Evolutionary conservation across 441 rosid species (phyloP).

Genomic region (Hypseocharis bilobata): DNA sequence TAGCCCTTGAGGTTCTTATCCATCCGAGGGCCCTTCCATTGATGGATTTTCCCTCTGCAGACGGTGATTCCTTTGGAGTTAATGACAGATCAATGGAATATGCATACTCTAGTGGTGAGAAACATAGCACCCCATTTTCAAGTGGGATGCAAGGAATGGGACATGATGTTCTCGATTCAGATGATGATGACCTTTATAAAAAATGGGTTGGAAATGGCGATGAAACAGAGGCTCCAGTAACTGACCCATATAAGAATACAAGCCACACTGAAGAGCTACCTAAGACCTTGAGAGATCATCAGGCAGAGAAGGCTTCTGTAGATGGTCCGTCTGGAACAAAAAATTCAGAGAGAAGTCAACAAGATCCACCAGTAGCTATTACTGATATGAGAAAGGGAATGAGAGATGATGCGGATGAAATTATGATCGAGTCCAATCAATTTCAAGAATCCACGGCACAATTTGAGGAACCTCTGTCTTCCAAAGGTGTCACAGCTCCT

Average conservation of each 20-base stretch:
- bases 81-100: constrained; percentile 21
- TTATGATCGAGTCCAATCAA: constrained; percentile 22
- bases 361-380: constrained; percentile 2
- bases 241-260: constrained; percentile 18
- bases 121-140: constrained; percentile 21
- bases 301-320: constrained; percentile 20
- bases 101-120: constrained; percentile 25
- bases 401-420: constrained; percentile 23
- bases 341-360: constrained; percentile 13
- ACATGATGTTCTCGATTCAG: constrained; percentile 22
- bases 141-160: constrained; percentile 22
- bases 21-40: constrained; percentile 72
- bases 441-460: constrained; percentile 23
- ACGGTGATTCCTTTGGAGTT: constrained; percentile 17
- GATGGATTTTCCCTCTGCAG: constrained; percentile 31
- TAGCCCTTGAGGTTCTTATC: constrained; percentile 66
- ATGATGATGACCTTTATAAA: constrained; percentile 35
- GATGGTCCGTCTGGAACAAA: constrained; percentile 18
- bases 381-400: constrained; percentile 13
- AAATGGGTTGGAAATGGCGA: constrained; percentile 35
- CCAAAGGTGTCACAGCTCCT: constrained; percentile 20
- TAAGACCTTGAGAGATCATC: constrained; percentile 22
- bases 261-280: constrained; percentile 13
- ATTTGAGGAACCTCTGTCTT: constrained; percentile 25
- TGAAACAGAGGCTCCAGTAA: constrained; percentile 22